A percentile compares a stretch with the other conserved stretches of the same genome.
Evolutionary conservation across 1,284 basidiomycete species (phyloP).

Genomic region (Sporisorium scitamineum): DNA sequence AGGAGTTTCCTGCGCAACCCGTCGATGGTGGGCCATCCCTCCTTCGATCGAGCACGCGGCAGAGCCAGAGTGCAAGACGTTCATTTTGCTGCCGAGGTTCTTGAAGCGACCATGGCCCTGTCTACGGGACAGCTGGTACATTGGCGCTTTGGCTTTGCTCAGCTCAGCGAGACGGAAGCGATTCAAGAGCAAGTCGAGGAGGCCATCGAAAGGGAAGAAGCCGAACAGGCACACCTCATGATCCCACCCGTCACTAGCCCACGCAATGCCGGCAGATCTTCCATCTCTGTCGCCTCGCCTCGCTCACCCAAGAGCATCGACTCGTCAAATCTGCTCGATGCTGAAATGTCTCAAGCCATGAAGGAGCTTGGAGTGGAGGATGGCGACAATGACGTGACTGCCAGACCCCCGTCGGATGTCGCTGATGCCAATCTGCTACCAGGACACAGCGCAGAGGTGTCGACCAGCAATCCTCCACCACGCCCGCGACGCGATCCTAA

Average conservation of each 20-base stretch:
- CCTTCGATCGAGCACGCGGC: conserved; percentile 47
- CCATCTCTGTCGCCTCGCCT: conserved; percentile 18
- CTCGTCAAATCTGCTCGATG: conserved; percentile 28
- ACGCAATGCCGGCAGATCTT: conserved; percentile 11
- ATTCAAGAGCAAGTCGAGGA: conserved; percentile 50
- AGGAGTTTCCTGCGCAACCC: conserved; percentile 40
- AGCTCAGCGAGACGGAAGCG: conserved; percentile 50
- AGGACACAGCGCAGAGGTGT: not conserved
- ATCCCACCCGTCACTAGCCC: conserved; percentile 43
- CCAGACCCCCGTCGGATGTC: not conserved
- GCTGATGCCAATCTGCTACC: not conserved
- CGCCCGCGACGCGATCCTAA: conserved; percentile 55
- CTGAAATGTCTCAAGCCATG: conserved; percentile 53
- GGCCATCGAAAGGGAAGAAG: conserved; percentile 42
- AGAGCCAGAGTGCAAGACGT: conserved; percentile 44
- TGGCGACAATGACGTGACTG: not conserved
- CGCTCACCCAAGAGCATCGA: conserved; percentile 3
- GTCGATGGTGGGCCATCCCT: conserved; percentile 44
- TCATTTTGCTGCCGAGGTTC: conserved; percentile 53
- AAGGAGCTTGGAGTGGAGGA: conserved; percentile 35
- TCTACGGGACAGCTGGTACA: conserved; percentile 57
- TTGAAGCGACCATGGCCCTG: conserved; percentile 54
- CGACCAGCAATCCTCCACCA: conserved; percentile 19
- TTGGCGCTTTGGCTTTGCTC: conserved; percentile 51
- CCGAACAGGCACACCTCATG: conserved; percentile 22